phyloP scores from a whole-genome alignment of 129 eudicot genomes.

The Lonicera japonica region DNA sequence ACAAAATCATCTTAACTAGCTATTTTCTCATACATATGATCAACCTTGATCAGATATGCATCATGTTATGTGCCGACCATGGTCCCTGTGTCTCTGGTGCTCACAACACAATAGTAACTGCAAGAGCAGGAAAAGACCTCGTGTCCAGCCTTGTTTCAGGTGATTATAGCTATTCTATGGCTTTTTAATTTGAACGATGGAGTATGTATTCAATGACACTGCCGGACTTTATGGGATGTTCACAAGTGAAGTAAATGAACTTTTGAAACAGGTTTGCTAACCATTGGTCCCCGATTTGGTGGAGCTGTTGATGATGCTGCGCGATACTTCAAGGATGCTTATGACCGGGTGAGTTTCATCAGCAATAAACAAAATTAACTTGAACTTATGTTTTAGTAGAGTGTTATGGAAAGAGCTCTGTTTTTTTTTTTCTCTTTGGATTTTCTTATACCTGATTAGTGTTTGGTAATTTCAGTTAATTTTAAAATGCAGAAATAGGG shows the following conservation, averaged over 20 bases:
- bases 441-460: background rate
- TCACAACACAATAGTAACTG: slow-evolving; percentile 96
- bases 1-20: too few relatives aligned
- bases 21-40: slow-evolving; percentile 10
- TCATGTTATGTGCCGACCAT: slow-evolving; percentile 99
- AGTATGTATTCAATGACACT: background rate
- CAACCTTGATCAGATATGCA: slow-evolving; percentile 98
- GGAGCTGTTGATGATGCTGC: slow-evolving; percentile 99
- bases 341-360: slow-evolving; percentile 61
- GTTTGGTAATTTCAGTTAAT: background rate
- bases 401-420: too few relatives aligned
- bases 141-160: slow-evolving; percentile 97
- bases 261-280: slow-evolving; percentile 71
- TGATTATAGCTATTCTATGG: slow-evolving; percentile 2
- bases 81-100: slow-evolving; percentile 99
- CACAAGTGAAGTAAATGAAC: background rate
- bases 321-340: slow-evolving; percentile 97
- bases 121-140: slow-evolving; percentile 98
- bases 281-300: slow-evolving; percentile 98
- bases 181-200: background rate
- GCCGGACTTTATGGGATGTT: background rate
- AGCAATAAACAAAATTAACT: slow-evolving; percentile 6
- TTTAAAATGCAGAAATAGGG: too few relatives aligned
- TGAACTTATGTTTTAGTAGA: too few relatives aligned
- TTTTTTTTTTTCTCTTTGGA: background rate